Percentiles rank a stretch among this genome's conserved stretches.
These are phyloP conservation scores for Candida albicans DNA, from an alignment of 1,139 yeast species.

Conservation along the genomic window DNA sequence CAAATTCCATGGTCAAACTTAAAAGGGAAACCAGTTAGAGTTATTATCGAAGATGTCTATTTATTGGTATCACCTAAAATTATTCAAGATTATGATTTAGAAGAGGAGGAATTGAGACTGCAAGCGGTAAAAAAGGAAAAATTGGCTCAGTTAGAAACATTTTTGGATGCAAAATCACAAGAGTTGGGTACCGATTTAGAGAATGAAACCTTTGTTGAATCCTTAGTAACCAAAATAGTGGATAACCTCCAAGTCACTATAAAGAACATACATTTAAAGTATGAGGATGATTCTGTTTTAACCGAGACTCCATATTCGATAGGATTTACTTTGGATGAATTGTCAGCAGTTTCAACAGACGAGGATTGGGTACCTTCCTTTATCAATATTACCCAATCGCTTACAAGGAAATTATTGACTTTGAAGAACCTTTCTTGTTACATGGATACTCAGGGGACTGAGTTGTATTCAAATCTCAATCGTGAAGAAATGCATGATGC, in stretches of 20 bases:
- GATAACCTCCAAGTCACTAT: conserved; percentile 94
- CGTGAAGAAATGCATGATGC: conserved; percentile 41
- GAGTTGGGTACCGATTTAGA: conserved; percentile 42
- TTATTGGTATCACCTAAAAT: conserved; percentile 74
- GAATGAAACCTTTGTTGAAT: conserved; percentile 83
- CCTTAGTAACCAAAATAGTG: conserved; percentile 81
- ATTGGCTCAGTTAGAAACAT: conserved; percentile 66
- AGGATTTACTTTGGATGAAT: conserved; percentile 80
- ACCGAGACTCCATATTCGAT: conserved; percentile 75
- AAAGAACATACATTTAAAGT: conserved; percentile 85
- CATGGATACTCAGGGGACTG: conserved; percentile 72
- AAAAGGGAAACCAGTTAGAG: conserved; percentile 88
- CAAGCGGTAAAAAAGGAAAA: conserved; percentile 65
- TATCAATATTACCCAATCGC: conserved; percentile 65
- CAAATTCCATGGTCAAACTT: conserved; percentile 97
- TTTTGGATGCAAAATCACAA: conserved; percentile 44
- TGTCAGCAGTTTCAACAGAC: conserved; percentile 91
- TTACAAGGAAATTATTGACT: conserved; percentile 77
- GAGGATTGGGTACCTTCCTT: conserved; percentile 84
- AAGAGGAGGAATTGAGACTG: conserved; percentile 67
- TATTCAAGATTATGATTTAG: conserved; percentile 53
- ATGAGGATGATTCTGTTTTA: conserved; percentile 75
- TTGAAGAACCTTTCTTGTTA: conserved; percentile 76
- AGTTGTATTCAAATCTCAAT: conserved; percentile 45
- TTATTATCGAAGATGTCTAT: conserved; percentile 85